Evolutionary conservation across 1,284 basidiomycete species (phyloP), one percentile per base, ranked within the genome.

Genomic region (Cryptococcus sp.): DNA sequence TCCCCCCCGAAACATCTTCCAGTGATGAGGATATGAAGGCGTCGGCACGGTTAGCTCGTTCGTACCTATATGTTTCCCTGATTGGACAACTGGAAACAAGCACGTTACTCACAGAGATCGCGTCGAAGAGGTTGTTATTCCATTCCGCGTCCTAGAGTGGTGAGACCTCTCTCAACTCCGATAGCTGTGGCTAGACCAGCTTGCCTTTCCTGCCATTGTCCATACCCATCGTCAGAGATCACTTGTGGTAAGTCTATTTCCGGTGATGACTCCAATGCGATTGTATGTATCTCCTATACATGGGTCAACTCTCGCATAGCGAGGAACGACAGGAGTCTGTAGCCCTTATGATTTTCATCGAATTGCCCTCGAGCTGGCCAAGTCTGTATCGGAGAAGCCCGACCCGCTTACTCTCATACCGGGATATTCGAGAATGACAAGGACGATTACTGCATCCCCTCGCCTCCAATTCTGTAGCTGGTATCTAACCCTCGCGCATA

Each of bases 181-280:
- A 53, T 48, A 5, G 46, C 46, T 4, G 52, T 53, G 4, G 52
- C 52, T 4, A 53, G 32, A 14, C 52, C 52, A 14, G 52, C 52
- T 42, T 53, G 52, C 4, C 52, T 35, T n/a, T 42, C 46, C 13
- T 53, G 52, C 52, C 52, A 53, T n/a, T 38, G 34, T 23, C 52
- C 52, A 13, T 32, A 42, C 4, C 52, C 52, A 23, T 53, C 52
- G 14, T 48, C 46, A 33, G 49, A 53, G 11, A 53, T 33, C 6
- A 53, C 52, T 4, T 53, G 30, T 4, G 52, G 52, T 34, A 32
- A 13, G 30, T 48, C 46, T n/a, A 10, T 30, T n/a, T 13, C 5
- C 15, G 52, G 46, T 8, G 49, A 14, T 5, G 34, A 23, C 6
- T n/a, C 10, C 10, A 49, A 4, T 4, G 52, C 52, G 6, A 30